Percentiles rank a stretch among this genome's conserved stretches.
Conservation (phyloP, 148 eudicot species). For the Vaccinium vitisidaea region DNA sequence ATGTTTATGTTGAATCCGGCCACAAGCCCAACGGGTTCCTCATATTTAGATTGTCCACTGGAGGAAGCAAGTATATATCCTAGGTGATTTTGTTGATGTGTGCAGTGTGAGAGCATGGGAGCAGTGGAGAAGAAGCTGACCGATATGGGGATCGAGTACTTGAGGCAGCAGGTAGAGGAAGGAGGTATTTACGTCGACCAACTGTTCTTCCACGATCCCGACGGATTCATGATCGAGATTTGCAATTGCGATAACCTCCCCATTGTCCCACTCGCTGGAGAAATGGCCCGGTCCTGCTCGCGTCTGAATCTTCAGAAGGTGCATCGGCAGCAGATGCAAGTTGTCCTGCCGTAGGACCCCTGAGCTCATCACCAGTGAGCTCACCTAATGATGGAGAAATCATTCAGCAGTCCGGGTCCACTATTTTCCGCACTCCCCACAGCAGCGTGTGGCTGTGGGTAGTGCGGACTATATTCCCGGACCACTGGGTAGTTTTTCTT, state of each 20-base stretch:
- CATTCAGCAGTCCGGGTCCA: neutral
- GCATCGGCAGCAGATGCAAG: slow-evolving; percentile 41
- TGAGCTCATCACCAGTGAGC: neutral
- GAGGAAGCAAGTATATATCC: too few species aligned
- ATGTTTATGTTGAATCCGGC: neutral
- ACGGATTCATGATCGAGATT: slow-evolving; percentile 90
- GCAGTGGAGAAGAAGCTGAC: slow-evolving; percentile 71
- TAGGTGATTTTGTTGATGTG: neutral
- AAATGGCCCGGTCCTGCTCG: slow-evolving; percentile 60
- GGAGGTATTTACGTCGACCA: slow-evolving; percentile 79
- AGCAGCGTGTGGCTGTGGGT: too few species aligned
- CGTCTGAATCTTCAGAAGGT: slow-evolving; percentile 39
- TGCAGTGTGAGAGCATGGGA: slow-evolving; percentile 89
- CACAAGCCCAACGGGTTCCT: neutral
- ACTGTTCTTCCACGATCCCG: slow-evolving; percentile 87
- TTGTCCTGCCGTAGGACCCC: slow-evolving; percentile 23
- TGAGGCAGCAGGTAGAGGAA: slow-evolving; percentile 66
- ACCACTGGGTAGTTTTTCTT: neutral
- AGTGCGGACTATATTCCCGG: neutral
- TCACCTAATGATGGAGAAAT: neutral
- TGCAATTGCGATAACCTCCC: slow-evolving; percentile 86
- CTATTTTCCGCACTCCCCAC: too few species aligned
- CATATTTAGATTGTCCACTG: neutral
- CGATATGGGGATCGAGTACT: slow-evolving; percentile 60
- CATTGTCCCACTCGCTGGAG: slow-evolving; percentile 60